Evolutionary conservation across 768 basidiomycete species (phyloP), one percentile per base, ranked within the genome.

Genomic region (Sutorius australiensis): DNA sequence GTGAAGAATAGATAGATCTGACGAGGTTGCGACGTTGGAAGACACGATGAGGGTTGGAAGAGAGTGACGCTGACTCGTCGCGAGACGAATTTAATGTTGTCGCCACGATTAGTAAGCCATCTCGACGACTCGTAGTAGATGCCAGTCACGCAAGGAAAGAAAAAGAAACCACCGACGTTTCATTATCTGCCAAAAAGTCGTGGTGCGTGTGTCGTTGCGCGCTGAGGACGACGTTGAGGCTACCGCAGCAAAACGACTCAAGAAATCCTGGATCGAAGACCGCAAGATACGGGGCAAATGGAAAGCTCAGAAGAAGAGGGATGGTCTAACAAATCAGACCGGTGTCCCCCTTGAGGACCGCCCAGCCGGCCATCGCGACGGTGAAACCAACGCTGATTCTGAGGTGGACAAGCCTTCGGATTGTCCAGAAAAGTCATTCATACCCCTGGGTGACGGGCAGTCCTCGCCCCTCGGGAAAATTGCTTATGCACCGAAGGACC

Each of bases 201-300:
- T 73, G 89, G 89, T 87, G 61, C 47, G 72, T 57, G 3, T 36
- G n/a, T 33, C 41, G 27, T n/a, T 21, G 30, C 37, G 36, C 38
- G 16, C 38, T 27, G 40, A 19, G 5, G 14, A 49, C 24, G 34
- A 31, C 24, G 42, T 51, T 54, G 56, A 63, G 33, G 37, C 6
- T 19, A 52, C 40, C 48, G 24, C 56, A 92, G 92, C 93, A 17
- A 88, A 81, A 67, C 85, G 83, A 60, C 75, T 95, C 53, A 95
- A 92, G 71, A 79, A 81, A 65, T 78, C 81, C 53, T 94, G 93
- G 83, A 79, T 95, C 10, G 78, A 87, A 51, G 83, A 78, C 55
- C 79, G 79, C 54, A 92, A 91, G 72, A 80, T 91, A 51, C 88
- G 86, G 63, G 81, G 79, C 59, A 80, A 86, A 73, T 92, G 90